Conservation (phyloP, 345 rosid species). For the Gossypium mustelinum region DNA sequence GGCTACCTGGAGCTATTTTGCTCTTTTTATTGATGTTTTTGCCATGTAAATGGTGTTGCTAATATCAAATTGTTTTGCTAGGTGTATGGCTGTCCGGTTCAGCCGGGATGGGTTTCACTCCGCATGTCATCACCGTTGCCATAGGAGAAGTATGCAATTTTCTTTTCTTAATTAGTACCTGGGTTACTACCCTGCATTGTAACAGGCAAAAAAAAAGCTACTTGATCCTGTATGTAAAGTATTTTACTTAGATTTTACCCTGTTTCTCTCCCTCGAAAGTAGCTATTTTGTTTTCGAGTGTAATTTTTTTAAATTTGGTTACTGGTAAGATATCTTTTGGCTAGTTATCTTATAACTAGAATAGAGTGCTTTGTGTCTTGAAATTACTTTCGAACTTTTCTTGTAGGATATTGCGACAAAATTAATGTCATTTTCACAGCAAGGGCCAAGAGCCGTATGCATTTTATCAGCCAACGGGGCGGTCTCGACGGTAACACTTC, state of each 20-base stretch:
- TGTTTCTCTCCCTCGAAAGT: not conserved
- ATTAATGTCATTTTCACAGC: constrained; percentile 75
- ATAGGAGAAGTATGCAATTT: constrained; percentile 61
- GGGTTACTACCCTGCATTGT: not conserved
- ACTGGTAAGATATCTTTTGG: not conserved
- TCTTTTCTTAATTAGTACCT: constrained; percentile 1
- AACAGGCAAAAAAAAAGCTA: too few relatives aligned
- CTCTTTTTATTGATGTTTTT: not conserved
- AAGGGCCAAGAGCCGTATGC: constrained; percentile 78
- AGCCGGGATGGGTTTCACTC: constrained; percentile 70
- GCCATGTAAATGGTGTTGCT: constrained; percentile 1
- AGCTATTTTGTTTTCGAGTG: too few relatives aligned
- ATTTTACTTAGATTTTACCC: not conserved
- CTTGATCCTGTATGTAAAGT: too few relatives aligned
- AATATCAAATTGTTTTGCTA: constrained; percentile 32
- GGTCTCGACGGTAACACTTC: constrained; percentile 78
- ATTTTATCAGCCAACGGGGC: constrained; percentile 87
- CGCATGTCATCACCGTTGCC: constrained; percentile 61
- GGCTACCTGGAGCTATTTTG: not conserved
- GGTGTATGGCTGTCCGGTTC: constrained; percentile 61
- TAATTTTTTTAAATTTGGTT: not conserved
- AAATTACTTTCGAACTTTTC: constrained; percentile 9
- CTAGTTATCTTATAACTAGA: not conserved
- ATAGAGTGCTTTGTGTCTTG: not conserved
- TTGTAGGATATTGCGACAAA: constrained; percentile 76